phyloP scores from a whole-genome alignment of 2,329 filamentous ascomycete genomes.

The Sordariomycetes sp. region DNA sequence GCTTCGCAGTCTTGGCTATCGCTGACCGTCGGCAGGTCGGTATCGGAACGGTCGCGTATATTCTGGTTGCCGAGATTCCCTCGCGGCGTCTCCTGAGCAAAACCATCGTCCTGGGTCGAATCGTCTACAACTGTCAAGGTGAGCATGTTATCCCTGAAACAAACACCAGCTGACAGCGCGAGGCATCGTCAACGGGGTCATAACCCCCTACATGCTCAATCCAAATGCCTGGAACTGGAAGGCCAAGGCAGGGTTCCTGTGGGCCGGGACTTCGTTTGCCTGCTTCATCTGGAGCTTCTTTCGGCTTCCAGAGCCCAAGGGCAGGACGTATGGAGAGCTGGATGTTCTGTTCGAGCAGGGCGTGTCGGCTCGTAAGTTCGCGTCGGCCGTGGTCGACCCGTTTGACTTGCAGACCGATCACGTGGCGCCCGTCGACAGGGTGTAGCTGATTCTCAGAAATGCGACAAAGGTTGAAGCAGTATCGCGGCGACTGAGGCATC shows the following conservation, averaged over 20 bases:
- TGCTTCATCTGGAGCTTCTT: constrained; percentile 41
- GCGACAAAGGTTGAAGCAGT: too few relatives aligned
- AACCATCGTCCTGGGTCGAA: constrained; percentile 58
- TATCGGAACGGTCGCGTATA: too few relatives aligned
- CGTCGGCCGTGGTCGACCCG: constrained; percentile 45
- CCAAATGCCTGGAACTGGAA: constrained; percentile 37
- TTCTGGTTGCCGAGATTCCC: constrained; percentile 59
- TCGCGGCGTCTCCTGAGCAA: constrained; percentile 54
- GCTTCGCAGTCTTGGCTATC: constrained; percentile 57
- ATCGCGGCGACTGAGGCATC: too few relatives aligned
- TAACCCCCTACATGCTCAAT: too few relatives aligned
- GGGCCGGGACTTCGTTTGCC: constrained; percentile 47
- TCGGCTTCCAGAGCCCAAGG: constrained; percentile 46
- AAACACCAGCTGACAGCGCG: constrained; percentile 11
- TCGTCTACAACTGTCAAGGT: constrained; percentile 44
- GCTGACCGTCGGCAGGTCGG: too few relatives aligned
- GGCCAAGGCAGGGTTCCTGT: constrained; percentile 50
- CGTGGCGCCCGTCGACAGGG: too few relatives aligned
- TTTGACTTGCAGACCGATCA: too few relatives aligned
- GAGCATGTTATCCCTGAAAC: neutral
- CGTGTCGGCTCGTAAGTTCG: constrained; percentile 45
- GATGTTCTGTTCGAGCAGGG: constrained; percentile 49
- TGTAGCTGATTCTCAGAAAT: too few relatives aligned
- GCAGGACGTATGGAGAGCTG: constrained; percentile 50
- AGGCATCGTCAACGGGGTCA: too few relatives aligned